Percentiles rank a stretch among this genome's conserved stretches.
These are phyloP conservation scores for Alternaria ethzedia DNA, from an alignment of 2,329 filamentous ascomycete genomes.

Conservation along the genomic window DNA sequence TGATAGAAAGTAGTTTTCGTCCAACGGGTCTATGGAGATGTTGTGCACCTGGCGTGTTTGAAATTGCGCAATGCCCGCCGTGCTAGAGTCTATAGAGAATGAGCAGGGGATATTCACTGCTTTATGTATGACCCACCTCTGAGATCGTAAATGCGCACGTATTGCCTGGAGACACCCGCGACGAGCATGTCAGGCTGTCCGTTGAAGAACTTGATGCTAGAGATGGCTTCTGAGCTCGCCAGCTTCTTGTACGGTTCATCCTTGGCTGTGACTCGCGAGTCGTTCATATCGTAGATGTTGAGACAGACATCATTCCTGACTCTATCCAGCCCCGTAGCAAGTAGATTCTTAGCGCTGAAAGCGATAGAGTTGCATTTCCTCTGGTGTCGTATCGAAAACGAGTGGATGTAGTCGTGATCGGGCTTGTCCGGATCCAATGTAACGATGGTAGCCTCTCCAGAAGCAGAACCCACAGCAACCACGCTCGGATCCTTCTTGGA, in stretches of 20 bases:
- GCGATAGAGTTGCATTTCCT: slow-evolving; percentile 82
- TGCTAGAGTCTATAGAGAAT: slow-evolving; percentile 46
- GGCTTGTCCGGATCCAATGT: slow-evolving; percentile 69
- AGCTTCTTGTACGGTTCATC: slow-evolving; percentile 61
- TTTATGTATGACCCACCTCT: slow-evolving; percentile 63
- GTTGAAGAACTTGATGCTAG: slow-evolving; percentile 82
- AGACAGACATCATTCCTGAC: slow-evolving; percentile 83
- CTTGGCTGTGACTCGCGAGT: slow-evolving; percentile 58
- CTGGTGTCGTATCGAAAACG: slow-evolving; percentile 75
- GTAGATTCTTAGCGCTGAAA: slow-evolving; percentile 72
- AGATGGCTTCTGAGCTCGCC: slow-evolving; percentile 73
- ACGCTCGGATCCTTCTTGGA: slow-evolving; percentile 67
- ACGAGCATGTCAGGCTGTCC: slow-evolving; percentile 77
- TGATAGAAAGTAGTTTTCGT: slow-evolving; percentile 85
- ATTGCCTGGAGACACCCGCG: slow-evolving; percentile 76
- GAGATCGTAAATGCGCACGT: slow-evolving; percentile 78
- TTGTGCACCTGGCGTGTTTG: slow-evolving; percentile 68
- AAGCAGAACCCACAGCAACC: slow-evolving; percentile 76
- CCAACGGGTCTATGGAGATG: slow-evolving; percentile 77
- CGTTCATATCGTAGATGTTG: slow-evolving; percentile 81
- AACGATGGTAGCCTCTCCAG: slow-evolving; percentile 76
- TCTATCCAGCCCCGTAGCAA: slow-evolving; percentile 80
- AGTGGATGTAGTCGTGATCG: slow-evolving; percentile 57
- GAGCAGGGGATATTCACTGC: slow-evolving; percentile 11
- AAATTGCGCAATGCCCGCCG: slow-evolving; percentile 55